Base-by-base conservation (phyloP, 2,329 filamentous ascomycete species). In the Elsinoe ampelina region DNA sequence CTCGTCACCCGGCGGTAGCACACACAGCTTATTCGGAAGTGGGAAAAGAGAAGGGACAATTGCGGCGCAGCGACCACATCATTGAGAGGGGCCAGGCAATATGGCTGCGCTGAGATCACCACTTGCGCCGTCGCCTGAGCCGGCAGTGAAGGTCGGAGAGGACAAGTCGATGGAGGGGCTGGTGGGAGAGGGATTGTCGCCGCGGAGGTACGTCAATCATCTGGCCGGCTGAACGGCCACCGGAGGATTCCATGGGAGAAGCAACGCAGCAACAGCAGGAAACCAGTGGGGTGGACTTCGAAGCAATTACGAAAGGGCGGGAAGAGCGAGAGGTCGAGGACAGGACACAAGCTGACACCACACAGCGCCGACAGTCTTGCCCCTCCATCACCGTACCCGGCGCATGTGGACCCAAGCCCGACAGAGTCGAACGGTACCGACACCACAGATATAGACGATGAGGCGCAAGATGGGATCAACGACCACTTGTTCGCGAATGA, bases 341-440 rank as follows among this genome's bases (percentile, higher is more conserved):
- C 20, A 45, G 35, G 30, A 50, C 11, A 15, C 13, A 35, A 13
- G 26, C 45, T 50, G 30, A 50, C 32, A 17, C 15, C 13, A 3
- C 57, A 76, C 72, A 65, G 67, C 54, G 71, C 68, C 58, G 74
- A 76, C 65, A 73, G 74, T 63, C 71, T 78, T 54, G 67, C 72
- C 43, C 75, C 74, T 36, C 70, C 72, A 13, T 76, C 73, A 61
- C 76, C 75, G 30, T 85, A 75, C 70, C 80, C 67, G 79, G 82
- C 71, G 78, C 85, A 60, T 62, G 85, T 90, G 55, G 87, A 89
- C 39, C 88, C 88, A 8, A 92, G 88, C 15, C 88, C 89, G 6
- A 87, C 92, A 20, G 90, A 89, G 52, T 93, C 89, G 38, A 91
- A 87, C 67, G 87, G 87, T 58, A 93, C 89, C 20, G 86, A 86